phyloP scores from a whole-genome alignment of 2,329 filamentous ascomycete species.

The Trichophyton schoenleinii region DNA sequence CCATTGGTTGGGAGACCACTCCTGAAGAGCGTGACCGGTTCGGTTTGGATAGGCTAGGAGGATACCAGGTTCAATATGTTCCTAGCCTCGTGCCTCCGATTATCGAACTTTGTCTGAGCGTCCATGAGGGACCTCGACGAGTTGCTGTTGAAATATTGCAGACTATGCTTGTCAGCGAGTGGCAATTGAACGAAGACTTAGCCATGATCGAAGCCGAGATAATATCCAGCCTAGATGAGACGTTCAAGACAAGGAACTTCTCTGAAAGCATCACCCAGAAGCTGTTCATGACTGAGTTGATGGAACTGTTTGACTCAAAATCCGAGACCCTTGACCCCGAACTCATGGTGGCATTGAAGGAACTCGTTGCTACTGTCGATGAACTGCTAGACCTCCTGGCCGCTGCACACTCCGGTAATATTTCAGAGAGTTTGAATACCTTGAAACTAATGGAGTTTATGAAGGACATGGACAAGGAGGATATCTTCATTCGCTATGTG shows the following conservation, averaged over 20 bases:
- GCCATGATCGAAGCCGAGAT: slow-evolving; percentile 89
- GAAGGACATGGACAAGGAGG: slow-evolving; percentile 90
- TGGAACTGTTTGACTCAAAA: slow-evolving; percentile 65
- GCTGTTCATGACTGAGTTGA: slow-evolving; percentile 74
- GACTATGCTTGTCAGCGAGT: slow-evolving; percentile 97
- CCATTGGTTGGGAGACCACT: slow-evolving; percentile 89
- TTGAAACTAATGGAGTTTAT: slow-evolving; percentile 90
- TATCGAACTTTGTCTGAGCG: slow-evolving; percentile 84
- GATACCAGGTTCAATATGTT: slow-evolving; percentile 97
- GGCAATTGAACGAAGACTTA: slow-evolving; percentile 87
- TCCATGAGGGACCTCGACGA: slow-evolving; percentile 77
- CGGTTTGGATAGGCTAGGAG: slow-evolving; percentile 71
- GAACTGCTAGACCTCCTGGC: slow-evolving; percentile 84
- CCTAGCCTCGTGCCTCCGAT: slow-evolving; percentile 83
- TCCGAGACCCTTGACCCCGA: slow-evolving; percentile 39
- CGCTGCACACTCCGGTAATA: slow-evolving; percentile 65
- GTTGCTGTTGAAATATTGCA: slow-evolving; percentile 90
- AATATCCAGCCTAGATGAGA: slow-evolving; percentile 79
- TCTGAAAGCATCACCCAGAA: slow-evolving; percentile 87
- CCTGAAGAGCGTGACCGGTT: slow-evolving; percentile 66
- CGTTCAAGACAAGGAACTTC: slow-evolving; percentile 80
- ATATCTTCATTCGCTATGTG: slow-evolving; percentile 92
- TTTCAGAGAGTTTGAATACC: slow-evolving; percentile 74
- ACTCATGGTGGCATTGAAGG: slow-evolving; percentile 62
- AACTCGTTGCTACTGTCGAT: slow-evolving; percentile 72